Conservation (phyloP, 2,329 filamentous ascomycete genomes). For the Rhinocladiella mackenziei region DNA sequence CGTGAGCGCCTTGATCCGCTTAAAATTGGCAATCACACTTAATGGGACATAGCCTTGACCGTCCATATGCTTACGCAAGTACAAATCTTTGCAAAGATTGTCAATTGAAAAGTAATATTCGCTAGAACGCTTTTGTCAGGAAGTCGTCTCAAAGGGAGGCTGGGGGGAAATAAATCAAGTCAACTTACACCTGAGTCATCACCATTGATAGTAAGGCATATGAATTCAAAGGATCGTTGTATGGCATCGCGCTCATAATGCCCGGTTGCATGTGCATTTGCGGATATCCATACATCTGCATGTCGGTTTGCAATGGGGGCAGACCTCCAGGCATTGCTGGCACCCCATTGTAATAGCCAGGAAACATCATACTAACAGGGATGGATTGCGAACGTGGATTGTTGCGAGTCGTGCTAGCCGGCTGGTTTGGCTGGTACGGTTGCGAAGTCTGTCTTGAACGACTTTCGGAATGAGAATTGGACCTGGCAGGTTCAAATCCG, state of each 20-base stretch:
- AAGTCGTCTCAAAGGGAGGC: not conserved
- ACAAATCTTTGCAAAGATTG: constrained; percentile 91
- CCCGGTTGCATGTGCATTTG: constrained; percentile 44
- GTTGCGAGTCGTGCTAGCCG: constrained; percentile 37
- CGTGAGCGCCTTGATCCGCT: constrained; percentile 71
- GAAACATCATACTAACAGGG: constrained; percentile 38
- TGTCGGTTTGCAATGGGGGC: constrained; percentile 31
- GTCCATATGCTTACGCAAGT: constrained; percentile 86
- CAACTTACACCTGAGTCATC: constrained; percentile 55
- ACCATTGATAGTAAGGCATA: constrained; percentile 55
- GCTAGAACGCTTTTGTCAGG: constrained; percentile 43
- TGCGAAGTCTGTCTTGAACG: constrained; percentile 39
- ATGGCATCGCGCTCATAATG: constrained; percentile 56
- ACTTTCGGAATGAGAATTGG: constrained; percentile 38
- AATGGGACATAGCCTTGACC: constrained; percentile 86
- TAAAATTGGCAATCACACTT: constrained; percentile 76
- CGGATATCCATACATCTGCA: constrained; percentile 45
- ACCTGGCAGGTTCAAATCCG: constrained; percentile 40
- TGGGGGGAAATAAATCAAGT: not conserved
- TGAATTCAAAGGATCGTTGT: constrained; percentile 56
- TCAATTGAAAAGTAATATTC: constrained; percentile 98
- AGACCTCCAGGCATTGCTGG: constrained; percentile 29
- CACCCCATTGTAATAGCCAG: constrained; percentile 32
- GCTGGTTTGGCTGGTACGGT: constrained; percentile 27
- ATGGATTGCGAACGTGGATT: constrained; percentile 60